Conservation (phyloP, 208 protist species). For the Leishmania tropica region DNA sequence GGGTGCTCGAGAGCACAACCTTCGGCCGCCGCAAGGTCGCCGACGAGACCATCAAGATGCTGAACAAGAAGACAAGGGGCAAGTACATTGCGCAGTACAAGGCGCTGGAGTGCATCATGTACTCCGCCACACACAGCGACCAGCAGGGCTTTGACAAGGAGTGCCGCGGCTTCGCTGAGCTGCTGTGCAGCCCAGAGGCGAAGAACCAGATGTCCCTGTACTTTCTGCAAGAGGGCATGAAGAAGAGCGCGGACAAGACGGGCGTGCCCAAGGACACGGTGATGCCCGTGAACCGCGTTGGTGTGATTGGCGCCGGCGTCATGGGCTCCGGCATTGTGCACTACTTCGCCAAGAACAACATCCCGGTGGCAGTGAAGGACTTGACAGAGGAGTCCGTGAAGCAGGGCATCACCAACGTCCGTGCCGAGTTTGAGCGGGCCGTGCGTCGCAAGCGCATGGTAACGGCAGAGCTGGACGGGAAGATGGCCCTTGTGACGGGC, state of each 20-base stretch:
- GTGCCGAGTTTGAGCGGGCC: slow-evolving; percentile 59
- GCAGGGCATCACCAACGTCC: slow-evolving; percentile 69
- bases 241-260: slow-evolving; percentile 89
- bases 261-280: slow-evolving; percentile 69
- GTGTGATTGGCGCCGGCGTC: slow-evolving; percentile 83
- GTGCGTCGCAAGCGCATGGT: slow-evolving; percentile 72
- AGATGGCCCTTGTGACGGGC: slow-evolving; percentile 65
- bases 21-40: slow-evolving; percentile 67
- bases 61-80: slow-evolving; percentile 91
- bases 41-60: slow-evolving; percentile 54
- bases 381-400: slow-evolving; percentile 69
- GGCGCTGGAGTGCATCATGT: slow-evolving; percentile 89
- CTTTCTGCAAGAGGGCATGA: slow-evolving; percentile 86
- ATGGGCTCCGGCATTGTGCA: slow-evolving; percentile 91
- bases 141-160: slow-evolving; percentile 65
- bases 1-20: slow-evolving; percentile 55
- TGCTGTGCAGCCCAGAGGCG: slow-evolving; percentile 81
- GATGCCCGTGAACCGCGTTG: slow-evolving; percentile 44
- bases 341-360: slow-evolving; percentile 77
- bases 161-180: slow-evolving; percentile 76
- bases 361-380: slow-evolving; percentile 75
- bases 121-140: slow-evolving; percentile 65
- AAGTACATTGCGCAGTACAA: slow-evolving; percentile 95
- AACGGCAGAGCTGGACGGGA: slow-evolving; percentile 37
- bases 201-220: slow-evolving; percentile 92